Percentiles rank a stretch among this genome's conserved stretches.
phyloP scores from a whole-genome alignment of 768 basidiomycete genomes.

The Pluteus cervinus region DNA sequence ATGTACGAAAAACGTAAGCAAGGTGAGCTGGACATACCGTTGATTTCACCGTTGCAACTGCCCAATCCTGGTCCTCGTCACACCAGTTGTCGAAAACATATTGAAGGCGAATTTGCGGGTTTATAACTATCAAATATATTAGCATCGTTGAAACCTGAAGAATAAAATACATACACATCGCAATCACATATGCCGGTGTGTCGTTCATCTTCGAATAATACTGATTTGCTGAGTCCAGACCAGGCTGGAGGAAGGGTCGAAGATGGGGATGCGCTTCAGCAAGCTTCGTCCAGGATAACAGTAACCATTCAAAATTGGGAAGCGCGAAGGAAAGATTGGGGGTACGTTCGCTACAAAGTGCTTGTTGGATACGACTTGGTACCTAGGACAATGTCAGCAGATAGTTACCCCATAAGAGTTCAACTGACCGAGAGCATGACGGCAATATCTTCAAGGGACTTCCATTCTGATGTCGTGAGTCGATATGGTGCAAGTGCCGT shows the following conservation, averaged over 20 bases:
- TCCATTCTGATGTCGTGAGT: not conserved
- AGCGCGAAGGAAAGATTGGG: conserved; percentile 7
- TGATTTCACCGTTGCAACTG: no score
- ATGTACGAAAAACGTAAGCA: no score
- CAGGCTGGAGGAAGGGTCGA: conserved; percentile 1
- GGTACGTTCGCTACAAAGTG: conserved; percentile 4
- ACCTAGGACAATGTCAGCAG: not conserved
- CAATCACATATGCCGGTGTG: conserved; percentile 8
- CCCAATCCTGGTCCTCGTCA: no score
- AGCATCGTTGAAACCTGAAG: not conserved
- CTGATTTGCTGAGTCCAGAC: conserved; percentile 6
- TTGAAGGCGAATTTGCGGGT: conserved; percentile 10
- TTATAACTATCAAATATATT: conserved; percentile 9
- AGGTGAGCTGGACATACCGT: no score
- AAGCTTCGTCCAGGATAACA: conserved; percentile 7
- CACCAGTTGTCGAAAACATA: conserved; percentile 14
- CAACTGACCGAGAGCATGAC: not conserved
- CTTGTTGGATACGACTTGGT: conserved; percentile 2
- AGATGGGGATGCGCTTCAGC: conserved; percentile 1
- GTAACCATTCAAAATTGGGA: conserved; percentile 10
- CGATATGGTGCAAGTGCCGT: not conserved
- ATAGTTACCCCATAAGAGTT: not conserved
- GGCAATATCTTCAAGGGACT: not conserved
- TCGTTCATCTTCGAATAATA: conserved; percentile 9
- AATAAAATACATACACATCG: conserved; percentile 9